phyloP scores from a whole-genome alignment of 1,284 basidiomycete genomes.

The Cutaneotrichosporon dermatis region DNA sequence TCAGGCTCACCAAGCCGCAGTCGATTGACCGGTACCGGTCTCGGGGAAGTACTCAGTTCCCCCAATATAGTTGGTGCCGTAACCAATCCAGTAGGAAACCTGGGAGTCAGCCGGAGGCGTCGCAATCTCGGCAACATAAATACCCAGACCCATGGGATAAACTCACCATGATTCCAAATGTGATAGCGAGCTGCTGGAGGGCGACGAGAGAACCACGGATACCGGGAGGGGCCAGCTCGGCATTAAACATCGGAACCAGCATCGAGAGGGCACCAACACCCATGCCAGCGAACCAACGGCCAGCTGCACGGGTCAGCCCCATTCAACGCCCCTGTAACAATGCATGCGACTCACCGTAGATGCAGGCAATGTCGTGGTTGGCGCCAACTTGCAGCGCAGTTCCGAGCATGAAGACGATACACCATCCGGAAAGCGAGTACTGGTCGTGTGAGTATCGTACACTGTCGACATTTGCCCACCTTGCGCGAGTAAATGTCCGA shows the following conservation, averaged over 20 bases:
- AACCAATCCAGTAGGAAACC: conserved; percentile 62
- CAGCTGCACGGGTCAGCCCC: conserved; percentile 17
- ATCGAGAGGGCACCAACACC: conserved; percentile 47
- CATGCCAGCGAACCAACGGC: conserved; percentile 46
- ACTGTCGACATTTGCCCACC: conserved; percentile 42
- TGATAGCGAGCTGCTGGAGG: conserved; percentile 74
- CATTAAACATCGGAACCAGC: conserved; percentile 59
- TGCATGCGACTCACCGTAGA: conserved; percentile 32
- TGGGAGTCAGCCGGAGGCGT: too few relatives aligned
- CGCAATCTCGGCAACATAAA: too few relatives aligned
- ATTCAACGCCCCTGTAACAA: not conserved
- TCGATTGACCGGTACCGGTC: conserved; percentile 26
- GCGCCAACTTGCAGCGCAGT: conserved; percentile 40
- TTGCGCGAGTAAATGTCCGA: conserved; percentile 44
- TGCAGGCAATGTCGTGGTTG: conserved; percentile 31
- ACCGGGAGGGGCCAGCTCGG: conserved; percentile 71
- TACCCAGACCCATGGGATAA: too few relatives aligned
- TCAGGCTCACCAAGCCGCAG: conserved; percentile 55
- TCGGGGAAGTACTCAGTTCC: conserved; percentile 21
- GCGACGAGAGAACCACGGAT: conserved; percentile 76
- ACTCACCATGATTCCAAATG: conserved; percentile 54
- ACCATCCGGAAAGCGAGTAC: conserved; percentile 45
- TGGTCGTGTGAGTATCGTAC: conserved; percentile 10
- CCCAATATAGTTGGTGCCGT: conserved; percentile 50
- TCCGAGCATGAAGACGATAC: conserved; percentile 44